Evolutionary conservation across 371 early-diverging fungal genomes (phyloP), one percentile per base, ranked within the genome.

Genomic region (Syncephalastrum sp.): DNA sequence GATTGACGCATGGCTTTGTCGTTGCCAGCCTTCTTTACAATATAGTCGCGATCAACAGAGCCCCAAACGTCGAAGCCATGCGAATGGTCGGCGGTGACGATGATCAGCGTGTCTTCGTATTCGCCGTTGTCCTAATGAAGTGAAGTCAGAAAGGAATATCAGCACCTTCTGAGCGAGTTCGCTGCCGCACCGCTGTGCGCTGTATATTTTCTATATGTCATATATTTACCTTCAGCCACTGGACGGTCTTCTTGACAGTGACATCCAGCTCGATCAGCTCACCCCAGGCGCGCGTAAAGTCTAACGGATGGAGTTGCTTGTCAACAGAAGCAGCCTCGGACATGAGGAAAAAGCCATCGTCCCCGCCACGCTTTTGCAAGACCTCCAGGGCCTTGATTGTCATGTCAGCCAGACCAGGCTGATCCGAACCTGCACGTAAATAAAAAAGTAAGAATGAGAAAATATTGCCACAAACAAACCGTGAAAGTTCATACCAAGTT

Each of bases 41-140:
- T 70, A 38, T 64, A 68, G 10, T 54, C 41, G 21, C 55, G 60
- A 63, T 88, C 90, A 46, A 90, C 86, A 27, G 87, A 73, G 16
- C 89, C 90, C 70, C 79, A 87, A 60, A 87, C 86, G 60, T 88
- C 90, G 65, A 82, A 90, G 21, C 74, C 83, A 54, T 90, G 90
- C 33, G 81, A 71, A 59, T 90, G 90, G 59, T 90, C 90, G 47
- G 89, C 86, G 45, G 90, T 90, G 51, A 86, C 72, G 46, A 87
- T 59, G 65, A 90, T 85, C 59, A 84, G 69, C 46, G 90, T 90
- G 61, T 84, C 75, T 60, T 82, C 82, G 53, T 81, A 82, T 61
- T 72, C 72, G 23, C 65, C 67, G 7, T 75, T 69, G 56, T 75
- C 64, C 53, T 81, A 61, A 19, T n/a, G 13, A 23, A 44, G 13